Evolutionary conservation across 1,284 basidiomycete genomes (phyloP).

Genomic region (Ceratobasidium sp.): DNA sequence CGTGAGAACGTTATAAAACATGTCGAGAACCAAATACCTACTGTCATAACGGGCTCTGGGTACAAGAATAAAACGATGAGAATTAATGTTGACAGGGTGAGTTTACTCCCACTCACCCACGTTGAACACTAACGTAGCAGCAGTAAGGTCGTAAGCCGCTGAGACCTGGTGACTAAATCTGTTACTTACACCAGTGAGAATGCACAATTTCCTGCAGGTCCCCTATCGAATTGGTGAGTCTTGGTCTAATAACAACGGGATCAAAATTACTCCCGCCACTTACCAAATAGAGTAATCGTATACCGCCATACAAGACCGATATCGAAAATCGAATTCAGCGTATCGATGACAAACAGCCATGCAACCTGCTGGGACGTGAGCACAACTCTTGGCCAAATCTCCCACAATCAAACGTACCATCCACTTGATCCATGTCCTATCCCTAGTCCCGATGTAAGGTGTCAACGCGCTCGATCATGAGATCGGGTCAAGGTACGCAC

Average conservation of each 20-base stretch:
- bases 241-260: background rate
- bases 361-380: slow-evolving; percentile 11
- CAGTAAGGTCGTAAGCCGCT: background rate
- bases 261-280: background rate
- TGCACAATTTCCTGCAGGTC: slow-evolving; percentile 10
- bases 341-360: slow-evolving; percentile 33
- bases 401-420: slow-evolving; percentile 3
- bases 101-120: slow-evolving; percentile 13
- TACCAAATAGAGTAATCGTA: slow-evolving; percentile 43
- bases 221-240: background rate
- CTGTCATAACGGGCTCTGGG: slow-evolving; percentile 43
- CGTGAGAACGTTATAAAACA: too few species aligned
- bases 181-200: slow-evolving; percentile 35
- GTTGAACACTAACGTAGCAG: slow-evolving; percentile 21
- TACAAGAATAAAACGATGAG: background rate
- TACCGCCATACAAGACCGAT: slow-evolving; percentile 39
- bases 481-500: background rate
- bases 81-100: background rate
- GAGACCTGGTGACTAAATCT: too few species aligned
- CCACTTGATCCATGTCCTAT: slow-evolving; percentile 31
- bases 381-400: too few species aligned
- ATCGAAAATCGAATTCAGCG: slow-evolving; percentile 33
- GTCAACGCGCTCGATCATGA: background rate
- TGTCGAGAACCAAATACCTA: background rate
- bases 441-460: background rate